phyloP scores from a whole-genome alignment of 23 red algal genomes.

The Cyanidioschyzon merolae region DNA sequence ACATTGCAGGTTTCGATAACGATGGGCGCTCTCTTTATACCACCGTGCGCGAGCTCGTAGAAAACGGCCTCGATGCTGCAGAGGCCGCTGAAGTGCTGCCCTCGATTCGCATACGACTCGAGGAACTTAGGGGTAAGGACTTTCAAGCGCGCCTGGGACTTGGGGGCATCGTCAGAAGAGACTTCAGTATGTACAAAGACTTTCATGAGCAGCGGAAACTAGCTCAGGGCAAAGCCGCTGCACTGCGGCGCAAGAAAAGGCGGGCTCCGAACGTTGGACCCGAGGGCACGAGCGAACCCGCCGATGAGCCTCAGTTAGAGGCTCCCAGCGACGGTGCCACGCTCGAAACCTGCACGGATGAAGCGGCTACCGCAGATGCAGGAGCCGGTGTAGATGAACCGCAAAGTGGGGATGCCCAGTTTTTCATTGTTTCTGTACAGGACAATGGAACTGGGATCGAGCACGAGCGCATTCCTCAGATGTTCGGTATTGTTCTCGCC shows the following conservation, averaged over 20 bases:
- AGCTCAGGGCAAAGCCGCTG: conserved; percentile 21
- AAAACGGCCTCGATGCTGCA: conserved; percentile 79
- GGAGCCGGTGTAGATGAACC: not conserved
- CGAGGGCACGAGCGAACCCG: not conserved
- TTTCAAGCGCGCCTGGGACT: conserved; percentile 43
- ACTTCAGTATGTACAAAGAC: conserved; percentile 53
- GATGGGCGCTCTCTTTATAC: conserved; percentile 79
- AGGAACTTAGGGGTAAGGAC: conserved; percentile 22
- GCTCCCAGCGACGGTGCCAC: not conserved
- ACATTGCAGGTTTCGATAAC: conserved; percentile 95
- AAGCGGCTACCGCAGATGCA: not conserved
- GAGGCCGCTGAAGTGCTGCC: conserved; percentile 47
- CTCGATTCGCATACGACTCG: conserved; percentile 27
- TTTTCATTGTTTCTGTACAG: conserved; percentile 50
- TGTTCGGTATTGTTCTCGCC: conserved; percentile 70
- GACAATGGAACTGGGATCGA: conserved; percentile 82
- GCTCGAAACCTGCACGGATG: conserved; percentile 13
- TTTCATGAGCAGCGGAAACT: conserved; percentile 26
- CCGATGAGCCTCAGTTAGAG: too few species aligned
- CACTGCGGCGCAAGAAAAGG: conserved; percentile 24
- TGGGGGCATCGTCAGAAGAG: conserved; percentile 17
- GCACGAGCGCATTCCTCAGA: conserved; percentile 63
- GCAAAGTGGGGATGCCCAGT: conserved; percentile 13
- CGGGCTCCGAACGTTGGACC: not conserved
- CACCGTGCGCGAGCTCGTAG: conserved; percentile 74